Evolutionary conservation across 164 flowering plant genomes (phyloP).

Genomic region (Vitis amurensis): DNA sequence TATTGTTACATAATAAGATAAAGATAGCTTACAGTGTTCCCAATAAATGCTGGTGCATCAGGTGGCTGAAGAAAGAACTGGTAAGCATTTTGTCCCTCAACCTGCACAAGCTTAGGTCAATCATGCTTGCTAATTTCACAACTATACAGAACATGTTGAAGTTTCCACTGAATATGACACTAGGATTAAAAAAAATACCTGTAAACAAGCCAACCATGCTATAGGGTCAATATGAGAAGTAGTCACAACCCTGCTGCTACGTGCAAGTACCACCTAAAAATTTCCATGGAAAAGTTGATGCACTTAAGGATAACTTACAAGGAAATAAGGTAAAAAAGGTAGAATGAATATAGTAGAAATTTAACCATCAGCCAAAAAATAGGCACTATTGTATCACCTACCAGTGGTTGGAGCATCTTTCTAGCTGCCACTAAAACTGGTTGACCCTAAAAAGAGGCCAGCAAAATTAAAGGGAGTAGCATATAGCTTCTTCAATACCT

Average conservation of each 20-base stretch:
- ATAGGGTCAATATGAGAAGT: slow-evolving; percentile 70
- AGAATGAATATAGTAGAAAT: background rate
- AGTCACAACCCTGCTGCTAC: slow-evolving; percentile 69
- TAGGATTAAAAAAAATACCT: slow-evolving; percentile 43
- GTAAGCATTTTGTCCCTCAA: slow-evolving; percentile 77
- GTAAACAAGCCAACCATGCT: slow-evolving; percentile 70
- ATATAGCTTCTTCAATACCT: slow-evolving; percentile 44
- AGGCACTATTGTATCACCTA: background rate
- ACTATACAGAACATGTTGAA: background rate
- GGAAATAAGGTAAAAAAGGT: background rate
- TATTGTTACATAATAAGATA: background rate
- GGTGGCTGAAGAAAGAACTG: slow-evolving; percentile 96
- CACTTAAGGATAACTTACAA: background rate
- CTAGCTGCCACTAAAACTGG: background rate
- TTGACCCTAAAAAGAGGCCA: slow-evolving; percentile 1
- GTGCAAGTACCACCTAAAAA: slow-evolving; percentile 89
- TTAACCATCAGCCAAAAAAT: background rate
- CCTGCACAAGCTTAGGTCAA: slow-evolving; percentile 33
- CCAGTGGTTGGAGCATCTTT: no score
- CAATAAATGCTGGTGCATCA: slow-evolving; percentile 85
- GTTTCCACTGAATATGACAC: background rate
- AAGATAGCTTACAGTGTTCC: slow-evolving; percentile 70
- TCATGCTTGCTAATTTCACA: no score
- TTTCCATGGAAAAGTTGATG: slow-evolving; percentile 14
- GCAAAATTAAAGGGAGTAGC: background rate